Evolutionary conservation across 768 basidiomycete genomes (phyloP).

Genomic region (Boletus tylopilopsis): DNA sequence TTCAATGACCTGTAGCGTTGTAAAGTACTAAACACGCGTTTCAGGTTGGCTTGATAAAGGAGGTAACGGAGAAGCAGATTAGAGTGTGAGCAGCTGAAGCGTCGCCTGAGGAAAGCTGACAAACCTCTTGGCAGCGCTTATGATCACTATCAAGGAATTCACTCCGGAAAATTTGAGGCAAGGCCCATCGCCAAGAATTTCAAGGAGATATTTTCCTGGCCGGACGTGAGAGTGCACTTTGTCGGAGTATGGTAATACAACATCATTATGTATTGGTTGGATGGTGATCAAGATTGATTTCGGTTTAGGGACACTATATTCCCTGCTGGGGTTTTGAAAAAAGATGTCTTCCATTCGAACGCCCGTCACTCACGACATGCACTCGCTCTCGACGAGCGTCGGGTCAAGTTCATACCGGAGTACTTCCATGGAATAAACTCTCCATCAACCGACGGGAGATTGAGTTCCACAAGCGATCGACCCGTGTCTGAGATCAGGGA

Average conservation of each 20-base stretch:
- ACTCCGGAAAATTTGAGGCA: constrained; percentile 10
- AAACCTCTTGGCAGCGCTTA: constrained; percentile 7
- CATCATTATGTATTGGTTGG: not conserved
- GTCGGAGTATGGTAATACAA: constrained; percentile 7
- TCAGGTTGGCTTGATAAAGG: constrained; percentile 6
- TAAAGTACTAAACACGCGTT: not conserved
- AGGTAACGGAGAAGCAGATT: constrained; percentile 21
- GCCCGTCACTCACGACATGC: constrained; percentile 14
- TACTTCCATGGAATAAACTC: constrained; percentile 30
- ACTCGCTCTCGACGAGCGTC: constrained; percentile 14
- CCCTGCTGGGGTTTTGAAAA: constrained; percentile 5
- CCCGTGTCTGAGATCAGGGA: too few relatives aligned
- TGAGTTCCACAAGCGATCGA: too few relatives aligned
- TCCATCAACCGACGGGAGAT: too few relatives aligned
- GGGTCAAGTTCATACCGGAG: constrained; percentile 48
- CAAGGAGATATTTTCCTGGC: constrained; percentile 37
- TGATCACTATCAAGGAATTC: constrained; percentile 11
- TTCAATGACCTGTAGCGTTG: too few relatives aligned
- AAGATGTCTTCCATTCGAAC: constrained; percentile 7
- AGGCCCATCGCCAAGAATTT: constrained; percentile 26
- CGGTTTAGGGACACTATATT: constrained; percentile 12
- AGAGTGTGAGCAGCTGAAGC: constrained; percentile 11
- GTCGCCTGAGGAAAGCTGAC: not conserved
- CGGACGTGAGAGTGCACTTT: constrained; percentile 2
- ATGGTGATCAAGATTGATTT: not conserved